Base-by-base conservation (phyloP, 1,284 basidiomycete genomes). In the Inonotus hispidus region DNA sequence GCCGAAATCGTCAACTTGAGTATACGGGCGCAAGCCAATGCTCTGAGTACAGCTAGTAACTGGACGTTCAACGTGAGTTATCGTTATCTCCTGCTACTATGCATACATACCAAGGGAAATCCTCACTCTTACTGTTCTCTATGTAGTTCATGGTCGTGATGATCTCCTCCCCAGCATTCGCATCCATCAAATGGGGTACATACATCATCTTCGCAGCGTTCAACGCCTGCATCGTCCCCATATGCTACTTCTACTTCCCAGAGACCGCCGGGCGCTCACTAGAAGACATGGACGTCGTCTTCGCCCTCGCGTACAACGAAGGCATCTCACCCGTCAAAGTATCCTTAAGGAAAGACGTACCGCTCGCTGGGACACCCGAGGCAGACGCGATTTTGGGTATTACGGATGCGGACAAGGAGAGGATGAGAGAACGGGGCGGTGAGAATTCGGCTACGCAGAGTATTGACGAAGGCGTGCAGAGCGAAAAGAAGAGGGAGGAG, bases 11-110 rank as follows among this genome's bases (percentile, higher is more conserved):
- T 83, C 19, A 80, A 82, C 19, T 69, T 88, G 27, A 76, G 81
- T 21, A 84, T 87, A 64, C 77, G 85, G 61, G 83, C 83, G 2
- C 84, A 84, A 0, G 85, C 86, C 8, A 89, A 88, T 64, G 87
- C 85, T 3, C 73, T 88, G 39, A 77, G 82, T 66, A 84, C 87
- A 1, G 85, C 84, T 19, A 82, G 81, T n/a, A 88, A 85, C 66
- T 88, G 83, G 84, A 80, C 79, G 4, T 85, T 84, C 70, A 85
- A 84, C 69, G 50, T 52, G 14, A 52, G 50, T 14, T 25, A 7
- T 7, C 25, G 50, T 14, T 25, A 7, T 7, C 25, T 29, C n/a
- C 27, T 29, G n/a, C 21, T 49, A 19, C 13, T 6, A 3, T 49
- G 25, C 8, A 32, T 32, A n/a, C 8, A 32, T 3, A 32, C 32